Conservation (phyloP, 2,329 filamentous ascomycete species). For the Hypoxylon sp. region DNA sequence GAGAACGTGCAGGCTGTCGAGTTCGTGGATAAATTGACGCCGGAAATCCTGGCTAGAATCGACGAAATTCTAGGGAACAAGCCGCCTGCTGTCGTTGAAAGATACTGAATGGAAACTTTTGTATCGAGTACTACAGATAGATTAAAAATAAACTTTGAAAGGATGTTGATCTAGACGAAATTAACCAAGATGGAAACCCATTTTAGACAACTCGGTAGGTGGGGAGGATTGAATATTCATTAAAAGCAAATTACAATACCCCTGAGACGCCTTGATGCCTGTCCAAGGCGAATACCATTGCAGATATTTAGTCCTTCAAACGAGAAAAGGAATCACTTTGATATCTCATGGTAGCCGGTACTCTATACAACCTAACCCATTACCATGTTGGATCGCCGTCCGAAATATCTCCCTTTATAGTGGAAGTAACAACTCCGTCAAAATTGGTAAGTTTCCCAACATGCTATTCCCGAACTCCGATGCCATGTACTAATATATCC, state of each 20-base stretch:
- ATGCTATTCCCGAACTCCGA: slow-evolving; percentile 34
- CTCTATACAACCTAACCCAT: slow-evolving; percentile 25
- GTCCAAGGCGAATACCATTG: slow-evolving; percentile 15
- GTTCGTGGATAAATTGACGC: slow-evolving; percentile 69
- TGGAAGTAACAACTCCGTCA: slow-evolving; percentile 6
- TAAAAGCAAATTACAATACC: slow-evolving; percentile 25
- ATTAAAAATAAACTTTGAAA: neutral
- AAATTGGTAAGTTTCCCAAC: slow-evolving; percentile 10
- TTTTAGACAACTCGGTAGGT: neutral
- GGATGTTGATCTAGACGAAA: neutral
- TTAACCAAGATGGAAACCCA: neutral
- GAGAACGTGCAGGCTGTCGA: slow-evolving; percentile 70
- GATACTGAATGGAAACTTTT: slow-evolving; percentile 50
- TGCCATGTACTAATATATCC: slow-evolving; percentile 17
- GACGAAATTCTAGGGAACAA: slow-evolving; percentile 72
- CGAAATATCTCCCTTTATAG: slow-evolving; percentile 20
- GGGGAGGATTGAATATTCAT: slow-evolving; percentile 19
- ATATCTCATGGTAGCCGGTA: slow-evolving; percentile 26
- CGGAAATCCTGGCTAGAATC: slow-evolving; percentile 72
- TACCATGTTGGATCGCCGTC: slow-evolving; percentile 18
- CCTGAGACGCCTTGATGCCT: slow-evolving; percentile 20
- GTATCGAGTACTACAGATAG: neutral
- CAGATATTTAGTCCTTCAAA: slow-evolving; percentile 6
- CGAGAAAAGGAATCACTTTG: neutral
- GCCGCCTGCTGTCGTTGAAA: slow-evolving; percentile 60